Percentiles rank a stretch among this genome's conserved stretches.
Evolutionary conservation across 768 basidiomycete species (phyloP).

Genomic region (Macrolepiota albuminosa): DNA sequence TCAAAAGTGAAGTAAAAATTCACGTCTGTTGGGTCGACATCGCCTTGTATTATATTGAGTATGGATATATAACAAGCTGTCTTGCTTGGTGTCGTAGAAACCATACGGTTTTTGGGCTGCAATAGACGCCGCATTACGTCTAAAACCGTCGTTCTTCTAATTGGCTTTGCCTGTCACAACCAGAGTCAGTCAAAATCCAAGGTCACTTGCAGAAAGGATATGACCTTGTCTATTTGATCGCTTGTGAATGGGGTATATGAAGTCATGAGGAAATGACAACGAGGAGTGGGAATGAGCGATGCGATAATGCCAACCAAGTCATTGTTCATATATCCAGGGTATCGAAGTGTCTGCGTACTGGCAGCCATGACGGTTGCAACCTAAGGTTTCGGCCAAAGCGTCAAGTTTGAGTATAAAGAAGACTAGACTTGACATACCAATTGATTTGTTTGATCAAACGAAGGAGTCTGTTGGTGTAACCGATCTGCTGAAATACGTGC

Average conservation of each 20-base stretch:
- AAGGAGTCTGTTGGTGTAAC: conserved; percentile 80
- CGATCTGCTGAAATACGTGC: conserved; percentile 91
- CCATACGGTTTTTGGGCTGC: conserved; percentile 98
- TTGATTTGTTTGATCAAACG: conserved; percentile 91
- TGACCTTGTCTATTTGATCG: conserved; percentile 92
- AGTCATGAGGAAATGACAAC: conserved; percentile 98
- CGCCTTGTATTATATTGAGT: conserved; percentile 97
- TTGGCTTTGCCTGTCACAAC: conserved; percentile 77
- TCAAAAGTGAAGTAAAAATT: neutral
- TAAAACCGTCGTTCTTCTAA: conserved; percentile 92
- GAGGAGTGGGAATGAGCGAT: conserved; percentile 92
- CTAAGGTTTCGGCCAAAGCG: conserved; percentile 33
- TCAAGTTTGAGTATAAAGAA: neutral
- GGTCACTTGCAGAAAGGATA: neutral
- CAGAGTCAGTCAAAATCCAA: neutral
- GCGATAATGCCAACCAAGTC: conserved; percentile 97
- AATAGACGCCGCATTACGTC: conserved; percentile 98
- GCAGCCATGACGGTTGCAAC: conserved; percentile 98
- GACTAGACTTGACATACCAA: conserved; percentile 43
- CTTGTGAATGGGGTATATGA: conserved; percentile 98
- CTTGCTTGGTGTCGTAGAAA: conserved; percentile 88
- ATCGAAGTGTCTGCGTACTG: conserved; percentile 93
- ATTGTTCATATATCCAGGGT: conserved; percentile 99
- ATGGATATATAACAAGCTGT: conserved; percentile 96
- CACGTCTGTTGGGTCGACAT: conserved; percentile 97